These are phyloP conservation scores for Xylaria longipes DNA, from an alignment of 495 filamentous ascomycete species.

Conservation along the genomic window DNA sequence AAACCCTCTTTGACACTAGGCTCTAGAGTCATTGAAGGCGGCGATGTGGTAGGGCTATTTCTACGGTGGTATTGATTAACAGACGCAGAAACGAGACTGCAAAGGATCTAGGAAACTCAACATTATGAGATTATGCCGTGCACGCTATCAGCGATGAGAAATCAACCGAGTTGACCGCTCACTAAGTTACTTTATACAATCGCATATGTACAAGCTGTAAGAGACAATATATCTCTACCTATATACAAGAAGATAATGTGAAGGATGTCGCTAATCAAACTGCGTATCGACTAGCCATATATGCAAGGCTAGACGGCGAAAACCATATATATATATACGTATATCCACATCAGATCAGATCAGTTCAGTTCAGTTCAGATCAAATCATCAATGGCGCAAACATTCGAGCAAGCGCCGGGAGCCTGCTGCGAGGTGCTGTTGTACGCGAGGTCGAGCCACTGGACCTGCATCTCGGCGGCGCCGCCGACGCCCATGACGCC, in stretches of 20 bases:
- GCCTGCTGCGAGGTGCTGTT: conserved; percentile 55
- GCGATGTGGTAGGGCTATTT: neutral
- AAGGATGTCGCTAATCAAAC: neutral
- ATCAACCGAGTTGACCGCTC: neutral
- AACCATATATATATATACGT: neutral
- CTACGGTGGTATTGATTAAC: neutral
- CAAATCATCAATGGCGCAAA: conserved; percentile 34
- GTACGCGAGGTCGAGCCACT: conserved; percentile 77
- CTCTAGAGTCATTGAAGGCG: neutral
- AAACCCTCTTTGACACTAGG: neutral
- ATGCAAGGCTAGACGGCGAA: neutral
- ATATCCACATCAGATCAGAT: neutral
- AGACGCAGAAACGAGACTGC: neutral
- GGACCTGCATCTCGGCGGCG: conserved; percentile 68
- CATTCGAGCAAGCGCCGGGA: conserved; percentile 32
- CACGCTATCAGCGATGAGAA: neutral
- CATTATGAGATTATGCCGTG: neutral
- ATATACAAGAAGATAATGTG: conserved; percentile 9
- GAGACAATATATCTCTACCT: neutral
- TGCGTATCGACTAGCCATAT: neutral
- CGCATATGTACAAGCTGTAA: neutral
- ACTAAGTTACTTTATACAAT: neutral
- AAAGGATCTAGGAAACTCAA: neutral
- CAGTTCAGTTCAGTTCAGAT: conserved; percentile 14
- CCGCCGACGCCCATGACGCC: conserved; percentile 68